Conservation (phyloP, 352 stramenopile genomes). For the Pythium coloratum region DNA sequence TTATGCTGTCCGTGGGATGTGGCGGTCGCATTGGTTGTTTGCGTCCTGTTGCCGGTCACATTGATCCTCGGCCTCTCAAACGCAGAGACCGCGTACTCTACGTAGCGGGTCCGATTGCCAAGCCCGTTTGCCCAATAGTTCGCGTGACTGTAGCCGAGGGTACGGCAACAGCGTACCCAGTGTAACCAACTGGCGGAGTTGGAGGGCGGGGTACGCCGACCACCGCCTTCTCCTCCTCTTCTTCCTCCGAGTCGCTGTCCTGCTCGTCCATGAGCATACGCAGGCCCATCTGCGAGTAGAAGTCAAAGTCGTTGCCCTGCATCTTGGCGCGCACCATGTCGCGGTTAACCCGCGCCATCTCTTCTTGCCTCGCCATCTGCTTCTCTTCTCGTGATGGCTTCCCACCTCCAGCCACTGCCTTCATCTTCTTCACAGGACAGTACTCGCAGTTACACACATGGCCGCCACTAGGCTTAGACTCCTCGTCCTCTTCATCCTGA, state of each 20-base stretch:
- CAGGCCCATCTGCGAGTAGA: slow-evolving; percentile 10
- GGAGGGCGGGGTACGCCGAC: background rate
- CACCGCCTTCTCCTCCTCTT: no score
- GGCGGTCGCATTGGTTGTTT: no score
- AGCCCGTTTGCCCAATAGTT: no score
- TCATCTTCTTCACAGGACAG: background rate
- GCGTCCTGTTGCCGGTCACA: no score
- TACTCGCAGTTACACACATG: background rate
- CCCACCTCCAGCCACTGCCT: background rate
- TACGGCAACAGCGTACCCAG: background rate
- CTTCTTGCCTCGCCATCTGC: background rate
- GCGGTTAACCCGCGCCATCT: background rate
- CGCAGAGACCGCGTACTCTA: no score
- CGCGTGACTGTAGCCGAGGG: no score
- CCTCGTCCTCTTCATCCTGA: slow-evolving; percentile 1
- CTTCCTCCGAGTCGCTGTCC: slow-evolving; percentile 6
- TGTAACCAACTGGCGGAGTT: background rate
- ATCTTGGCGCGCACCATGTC: slow-evolving; percentile 5
- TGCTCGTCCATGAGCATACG: slow-evolving; percentile 7
- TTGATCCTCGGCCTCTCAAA: no score
- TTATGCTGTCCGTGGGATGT: no score
- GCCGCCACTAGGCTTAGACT: background rate
- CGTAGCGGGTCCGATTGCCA: no score
- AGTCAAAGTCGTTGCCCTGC: slow-evolving; percentile 3
- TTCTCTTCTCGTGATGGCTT: background rate